phyloP scores from a whole-genome alignment of 2,329 filamentous ascomycete species.

The Phialophora expanda region DNA sequence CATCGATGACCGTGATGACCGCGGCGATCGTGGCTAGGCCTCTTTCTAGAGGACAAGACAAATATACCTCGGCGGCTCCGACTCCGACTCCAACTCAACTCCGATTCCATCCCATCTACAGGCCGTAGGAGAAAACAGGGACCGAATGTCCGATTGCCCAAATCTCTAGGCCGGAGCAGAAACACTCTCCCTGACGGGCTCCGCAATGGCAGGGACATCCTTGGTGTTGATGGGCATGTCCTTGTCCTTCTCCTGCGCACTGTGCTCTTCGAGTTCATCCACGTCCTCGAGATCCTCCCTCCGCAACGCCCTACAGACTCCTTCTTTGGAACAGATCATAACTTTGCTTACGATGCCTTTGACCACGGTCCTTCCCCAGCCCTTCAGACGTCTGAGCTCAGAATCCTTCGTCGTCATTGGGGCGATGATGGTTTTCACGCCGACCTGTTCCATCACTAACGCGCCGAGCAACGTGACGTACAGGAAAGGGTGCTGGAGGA shows the following conservation, averaged over 20 bases:
- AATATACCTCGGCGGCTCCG: not conserved
- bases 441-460: slow-evolving; percentile 76
- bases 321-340: slow-evolving; percentile 38
- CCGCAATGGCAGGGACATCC: not conserved
- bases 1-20: not conserved
- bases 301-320: slow-evolving; percentile 33
- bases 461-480: slow-evolving; percentile 80
- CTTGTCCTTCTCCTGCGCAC: slow-evolving; percentile 17
- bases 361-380: slow-evolving; percentile 38
- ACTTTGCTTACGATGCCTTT: slow-evolving; percentile 31
- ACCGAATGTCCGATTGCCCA: not conserved
- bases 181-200: slow-evolving; percentile 2
- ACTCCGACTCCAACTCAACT: not conserved
- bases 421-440: slow-evolving; percentile 65
- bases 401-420: slow-evolving; percentile 35
- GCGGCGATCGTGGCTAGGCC: not conserved
- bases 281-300: slow-evolving; percentile 37
- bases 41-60: not conserved
- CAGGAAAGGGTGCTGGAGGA: slow-evolving; percentile 90
- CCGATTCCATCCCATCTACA: not conserved
- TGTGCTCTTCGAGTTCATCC: slow-evolving; percentile 28
- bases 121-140: not conserved
- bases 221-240: not conserved
- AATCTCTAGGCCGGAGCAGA: not conserved
- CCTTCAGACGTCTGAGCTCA: slow-evolving; percentile 33